Conservation (phyloP, 2,329 filamentous ascomycete species). For the Rhinocladiella similis region DNA sequence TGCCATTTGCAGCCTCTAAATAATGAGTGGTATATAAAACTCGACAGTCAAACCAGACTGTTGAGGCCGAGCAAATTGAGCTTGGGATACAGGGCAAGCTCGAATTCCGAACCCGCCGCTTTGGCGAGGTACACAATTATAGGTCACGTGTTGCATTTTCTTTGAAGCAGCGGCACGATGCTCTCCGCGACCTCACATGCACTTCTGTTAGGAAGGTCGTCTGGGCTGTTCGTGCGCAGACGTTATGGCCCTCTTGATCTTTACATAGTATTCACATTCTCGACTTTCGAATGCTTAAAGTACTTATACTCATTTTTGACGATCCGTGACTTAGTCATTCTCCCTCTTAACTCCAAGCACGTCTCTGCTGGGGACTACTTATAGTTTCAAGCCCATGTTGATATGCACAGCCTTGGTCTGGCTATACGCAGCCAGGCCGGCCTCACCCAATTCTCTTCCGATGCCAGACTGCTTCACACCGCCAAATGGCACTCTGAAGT, state of each 20-base stretch:
- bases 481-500: conserved; percentile 43
- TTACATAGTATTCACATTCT: no score
- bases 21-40: background rate
- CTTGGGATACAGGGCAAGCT: background rate
- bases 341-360: no score
- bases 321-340: no score
- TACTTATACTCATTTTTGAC: no score
- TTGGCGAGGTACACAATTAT: background rate
- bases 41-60: background rate
- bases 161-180: background rate
- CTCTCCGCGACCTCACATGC: no score
- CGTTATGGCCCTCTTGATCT: no score
- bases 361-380: background rate
- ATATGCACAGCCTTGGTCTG: conserved; percentile 44
- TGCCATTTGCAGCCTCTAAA: conserved; percentile 8
- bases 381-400: conserved; percentile 40
- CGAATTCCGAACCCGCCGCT: background rate
- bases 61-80: background rate
- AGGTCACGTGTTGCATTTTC: background rate
- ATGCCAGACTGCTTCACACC: conserved; percentile 51
- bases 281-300: no score
- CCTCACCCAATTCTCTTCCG: conserved; percentile 49
- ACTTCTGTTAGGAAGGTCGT: no score
- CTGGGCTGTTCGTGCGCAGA: no score
- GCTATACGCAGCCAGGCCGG: conserved; percentile 41